These are phyloP conservation scores for Arctostaphylos glauca DNA, from an alignment of 148 eudicot species.

Conservation along the genomic window DNA sequence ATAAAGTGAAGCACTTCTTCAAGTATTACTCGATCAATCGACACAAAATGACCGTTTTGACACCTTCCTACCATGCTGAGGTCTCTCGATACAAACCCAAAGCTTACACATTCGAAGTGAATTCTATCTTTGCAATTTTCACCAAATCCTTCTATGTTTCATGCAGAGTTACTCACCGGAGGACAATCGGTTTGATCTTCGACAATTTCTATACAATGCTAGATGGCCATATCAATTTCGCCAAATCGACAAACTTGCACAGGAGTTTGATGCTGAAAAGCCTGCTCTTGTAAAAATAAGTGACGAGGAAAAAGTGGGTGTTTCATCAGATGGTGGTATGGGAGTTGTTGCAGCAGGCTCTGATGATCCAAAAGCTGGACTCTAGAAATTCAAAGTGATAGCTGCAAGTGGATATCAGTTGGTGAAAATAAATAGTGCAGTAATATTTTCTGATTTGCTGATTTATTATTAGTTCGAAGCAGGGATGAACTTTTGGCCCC, in stretches of 20 bases:
- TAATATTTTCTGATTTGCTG: neutral
- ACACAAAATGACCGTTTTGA: constrained; percentile 94
- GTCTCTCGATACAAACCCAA: constrained; percentile 28
- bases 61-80: constrained; percentile 98
- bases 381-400: constrained; percentile 21
- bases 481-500: neutral
- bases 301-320: constrained; percentile 28
- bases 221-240: constrained; percentile 95
- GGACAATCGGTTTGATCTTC: constrained; percentile 90
- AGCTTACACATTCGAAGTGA: neutral
- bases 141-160: neutral
- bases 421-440: neutral
- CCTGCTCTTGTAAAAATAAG: constrained; percentile 28
- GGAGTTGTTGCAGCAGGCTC: constrained; percentile 86
- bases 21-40: constrained; percentile 91
- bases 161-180: constrained; percentile 94
- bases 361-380: constrained; percentile 75
- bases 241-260: constrained; percentile 77
- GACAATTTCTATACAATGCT: constrained; percentile 87
- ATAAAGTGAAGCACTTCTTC: constrained; percentile 93
- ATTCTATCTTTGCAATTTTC: neutral
- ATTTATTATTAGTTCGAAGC: neutral
- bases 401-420: neutral
- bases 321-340: constrained; percentile 55
- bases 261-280: constrained; percentile 46